A percentile compares a stretch with the other conserved stretches of the same genome.
Conservation (phyloP, 2,329 filamentous ascomycete species). For the Byssoonygena ceratinophila region DNA sequence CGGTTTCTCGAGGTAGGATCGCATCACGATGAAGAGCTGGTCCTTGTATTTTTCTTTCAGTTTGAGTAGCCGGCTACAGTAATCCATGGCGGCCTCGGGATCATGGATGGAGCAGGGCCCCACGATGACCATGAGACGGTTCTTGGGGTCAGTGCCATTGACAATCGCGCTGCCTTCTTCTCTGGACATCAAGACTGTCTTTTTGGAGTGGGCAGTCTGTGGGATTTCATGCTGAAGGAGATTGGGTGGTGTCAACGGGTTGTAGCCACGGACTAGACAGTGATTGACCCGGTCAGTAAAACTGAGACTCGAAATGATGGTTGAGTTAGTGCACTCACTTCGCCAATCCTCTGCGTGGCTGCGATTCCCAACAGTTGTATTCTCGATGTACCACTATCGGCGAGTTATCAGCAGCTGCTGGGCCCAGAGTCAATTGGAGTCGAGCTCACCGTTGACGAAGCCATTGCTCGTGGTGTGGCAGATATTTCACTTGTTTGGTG, state of each 20-base stretch:
- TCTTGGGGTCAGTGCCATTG: constrained; percentile 46
- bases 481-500: neutral
- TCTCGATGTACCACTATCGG: constrained; percentile 61
- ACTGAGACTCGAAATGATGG: neutral
- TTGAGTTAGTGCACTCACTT: constrained; percentile 46
- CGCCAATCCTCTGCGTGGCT: constrained; percentile 68
- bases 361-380: constrained; percentile 67
- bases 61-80: constrained; percentile 72
- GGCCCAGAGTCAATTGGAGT: neutral
- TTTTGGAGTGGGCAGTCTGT: constrained; percentile 32
- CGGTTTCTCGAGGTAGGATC: constrained; percentile 96
- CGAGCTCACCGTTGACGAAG: neutral
- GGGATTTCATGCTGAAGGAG: constrained; percentile 89
- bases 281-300: constrained; percentile 6
- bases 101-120: constrained; percentile 98
- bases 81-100: constrained; percentile 77
- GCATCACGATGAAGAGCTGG: constrained; percentile 92
- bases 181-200: constrained; percentile 50
- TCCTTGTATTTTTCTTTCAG: constrained; percentile 80
- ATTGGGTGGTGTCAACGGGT: constrained; percentile 83
- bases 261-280: constrained; percentile 67
- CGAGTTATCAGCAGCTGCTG: neutral
- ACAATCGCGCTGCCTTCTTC: constrained; percentile 52
- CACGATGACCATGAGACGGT: constrained; percentile 65
- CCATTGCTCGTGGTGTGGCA: neutral